Evolutionary conservation across 345 rosid genomes (phyloP), one percentile per base, ranked within the genome.

Genomic region (Eucalyptus sp.): DNA sequence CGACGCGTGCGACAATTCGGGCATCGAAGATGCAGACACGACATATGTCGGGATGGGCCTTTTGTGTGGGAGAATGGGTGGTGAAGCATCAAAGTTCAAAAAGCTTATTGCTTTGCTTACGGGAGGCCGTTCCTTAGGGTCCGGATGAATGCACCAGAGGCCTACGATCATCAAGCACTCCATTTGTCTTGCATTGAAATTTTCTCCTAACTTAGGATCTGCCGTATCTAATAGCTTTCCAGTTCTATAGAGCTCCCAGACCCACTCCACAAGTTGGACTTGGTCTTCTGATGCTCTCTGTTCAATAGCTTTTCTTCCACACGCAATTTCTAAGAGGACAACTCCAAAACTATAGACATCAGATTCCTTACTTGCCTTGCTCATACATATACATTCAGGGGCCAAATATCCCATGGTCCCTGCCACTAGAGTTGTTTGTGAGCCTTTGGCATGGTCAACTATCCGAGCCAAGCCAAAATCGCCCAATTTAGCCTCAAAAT

Each of bases 381-480:
- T 1, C 0, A 0, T 66, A 66, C 31, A 66, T 2, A 66, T 66
- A 1, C 79, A 66, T 66, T 66, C 79, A 7, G 79, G 79, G 5
- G 79, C 79, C 90, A 29, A 84, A 85, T 17, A 89, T 79, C 79
- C 71, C 43, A 1, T 31, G 43, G 79, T 66, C 22, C 79, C 79
- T 13, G 43, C 79, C 58, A 89, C 16, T 10, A 87, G 60, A 3
- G 91, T 91, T 4, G 92, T 88, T 46, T 87, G 90, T 7, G 92
- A 88, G 17, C 88, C 90, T 16, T 87, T 76, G 27, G 89, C 90
- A 44, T 91, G 93, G 68, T 93, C 92, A 1, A 92, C 92, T 33
- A 91, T 88, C 88, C 92, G 76, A 10, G 94, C 94, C 8, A 90
- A 24, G 54, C 94, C 94, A n/a, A 93, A 93, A 76, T 93, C 94